Evolutionary conservation across 768 basidiomycete species (phyloP).

Genomic region (Bullera alba): DNA sequence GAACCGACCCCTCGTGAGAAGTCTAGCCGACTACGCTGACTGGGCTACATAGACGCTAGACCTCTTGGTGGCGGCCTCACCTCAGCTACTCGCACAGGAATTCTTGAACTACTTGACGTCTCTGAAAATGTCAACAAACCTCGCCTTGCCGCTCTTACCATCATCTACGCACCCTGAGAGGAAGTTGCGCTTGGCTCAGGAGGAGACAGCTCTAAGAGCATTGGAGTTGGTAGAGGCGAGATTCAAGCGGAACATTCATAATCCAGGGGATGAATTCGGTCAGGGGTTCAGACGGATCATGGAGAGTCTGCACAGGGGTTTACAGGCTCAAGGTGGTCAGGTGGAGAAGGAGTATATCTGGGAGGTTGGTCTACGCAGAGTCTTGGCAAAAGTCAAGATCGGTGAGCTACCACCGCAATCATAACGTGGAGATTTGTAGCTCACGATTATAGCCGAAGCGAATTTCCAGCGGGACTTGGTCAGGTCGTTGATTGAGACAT

Average conservation of each 20-base stretch:
- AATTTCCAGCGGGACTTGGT: too few species aligned
- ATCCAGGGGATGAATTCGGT: not conserved
- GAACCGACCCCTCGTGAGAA: not conserved
- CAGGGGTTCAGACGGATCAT: not conserved
- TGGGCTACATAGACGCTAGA: conserved; percentile 11
- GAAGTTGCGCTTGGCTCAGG: conserved; percentile 3
- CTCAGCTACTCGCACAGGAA: conserved; percentile 6
- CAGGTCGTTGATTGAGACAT: too few species aligned
- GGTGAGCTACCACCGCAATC: not conserved
- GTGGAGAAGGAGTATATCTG: not conserved
- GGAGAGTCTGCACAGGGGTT: not conserved
- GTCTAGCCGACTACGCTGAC: not conserved
- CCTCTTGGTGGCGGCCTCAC: conserved; percentile 5
- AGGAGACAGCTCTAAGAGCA: conserved; percentile 13
- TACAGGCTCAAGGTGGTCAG: too few species aligned
- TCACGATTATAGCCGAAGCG: not conserved
- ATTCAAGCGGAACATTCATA: not conserved
- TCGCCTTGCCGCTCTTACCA: conserved; percentile 9
- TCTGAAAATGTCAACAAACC: conserved; percentile 5
- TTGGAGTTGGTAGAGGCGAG: conserved; percentile 15
- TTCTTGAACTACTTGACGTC: conserved; percentile 5
- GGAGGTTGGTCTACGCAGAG: not conserved
- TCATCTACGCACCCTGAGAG: not conserved
- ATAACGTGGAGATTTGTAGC: not conserved
- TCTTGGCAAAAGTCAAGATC: not conserved